Evolutionary conservation across 2,329 filamentous ascomycete genomes (phyloP).

Genomic region (Aspergillus clavatus): DNA sequence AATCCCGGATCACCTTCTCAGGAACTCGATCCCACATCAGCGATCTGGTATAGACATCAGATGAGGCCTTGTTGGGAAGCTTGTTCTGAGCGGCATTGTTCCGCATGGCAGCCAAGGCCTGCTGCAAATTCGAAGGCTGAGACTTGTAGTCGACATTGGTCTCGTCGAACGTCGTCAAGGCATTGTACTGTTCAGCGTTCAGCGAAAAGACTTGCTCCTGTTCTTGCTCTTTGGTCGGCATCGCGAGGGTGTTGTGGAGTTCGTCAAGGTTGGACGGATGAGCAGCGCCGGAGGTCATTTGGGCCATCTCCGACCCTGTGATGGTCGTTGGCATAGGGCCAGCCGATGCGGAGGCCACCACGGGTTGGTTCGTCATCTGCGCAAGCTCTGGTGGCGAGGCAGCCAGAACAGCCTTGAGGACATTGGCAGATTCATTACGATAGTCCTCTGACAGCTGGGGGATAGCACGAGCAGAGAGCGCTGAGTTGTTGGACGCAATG

Average conservation of each 20-base stretch:
- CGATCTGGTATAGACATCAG: conserved; percentile 88
- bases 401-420: conserved; percentile 43
- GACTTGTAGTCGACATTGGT: conserved; percentile 34
- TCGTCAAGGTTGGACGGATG: conserved; percentile 52
- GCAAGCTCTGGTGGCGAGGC: conserved; percentile 43
- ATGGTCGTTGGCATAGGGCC: conserved; percentile 30
- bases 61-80: conserved; percentile 51
- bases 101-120: conserved; percentile 76
- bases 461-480: conserved; percentile 55
- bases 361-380: conserved; percentile 46
- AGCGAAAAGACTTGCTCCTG: conserved; percentile 84
- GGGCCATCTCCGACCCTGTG: conserved; percentile 36
- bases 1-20: conserved; percentile 83
- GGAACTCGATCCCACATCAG: conserved; percentile 94
- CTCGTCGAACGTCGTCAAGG: conserved; percentile 66
- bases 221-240: conserved; percentile 77
- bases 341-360: conserved; percentile 23
- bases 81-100: conserved; percentile 61
- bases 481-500: conserved; percentile 78
- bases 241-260: conserved; percentile 63
- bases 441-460: conserved; percentile 45
- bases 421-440: conserved; percentile 45
- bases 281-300: conserved; percentile 30
- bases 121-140: conserved; percentile 41
- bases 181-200: conserved; percentile 82